Conservation (phyloP, 169 alveolate genomes). For the Plasmodium inui region DNA sequence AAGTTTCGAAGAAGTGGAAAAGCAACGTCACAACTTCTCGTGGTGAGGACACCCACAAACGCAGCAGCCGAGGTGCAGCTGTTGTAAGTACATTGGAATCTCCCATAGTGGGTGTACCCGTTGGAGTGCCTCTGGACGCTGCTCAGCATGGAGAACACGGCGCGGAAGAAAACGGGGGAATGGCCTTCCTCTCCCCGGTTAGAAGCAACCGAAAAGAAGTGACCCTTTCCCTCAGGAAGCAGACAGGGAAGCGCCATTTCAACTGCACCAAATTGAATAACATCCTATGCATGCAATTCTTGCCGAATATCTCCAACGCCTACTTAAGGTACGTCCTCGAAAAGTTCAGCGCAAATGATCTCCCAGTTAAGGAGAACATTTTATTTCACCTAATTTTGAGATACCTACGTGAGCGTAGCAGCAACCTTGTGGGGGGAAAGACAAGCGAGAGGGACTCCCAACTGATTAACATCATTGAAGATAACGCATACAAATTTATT, state of each 20-base stretch:
- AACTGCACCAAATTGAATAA: slow-evolving; percentile 6
- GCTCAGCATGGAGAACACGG: neutral
- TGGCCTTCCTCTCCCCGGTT: neutral
- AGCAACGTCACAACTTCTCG: neutral
- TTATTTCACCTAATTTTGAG: slow-evolving; percentile 36
- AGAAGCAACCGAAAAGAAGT: neutral
- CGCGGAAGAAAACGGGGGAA: neutral
- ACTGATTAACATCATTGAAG: slow-evolving; percentile 13
- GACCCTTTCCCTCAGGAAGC: slow-evolving; percentile 2
- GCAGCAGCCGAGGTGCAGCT: neutral
- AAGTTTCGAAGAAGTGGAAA: neutral
- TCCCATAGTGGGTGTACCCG: slow-evolving; percentile 57
- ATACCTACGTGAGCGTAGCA: neutral
- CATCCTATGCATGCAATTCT: slow-evolving; percentile 27
- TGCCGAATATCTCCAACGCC: slow-evolving; percentile 18
- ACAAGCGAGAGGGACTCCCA: neutral
- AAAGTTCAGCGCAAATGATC: slow-evolving; percentile 13
- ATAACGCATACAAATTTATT: slow-evolving; percentile 40
- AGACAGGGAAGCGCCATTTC: neutral
- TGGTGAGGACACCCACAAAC: neutral
- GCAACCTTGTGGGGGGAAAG: neutral
- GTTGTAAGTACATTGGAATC: slow-evolving; percentile 22
- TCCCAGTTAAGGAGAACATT: slow-evolving; percentile 48
- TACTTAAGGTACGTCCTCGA: slow-evolving; percentile 20
- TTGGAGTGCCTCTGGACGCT: neutral